Base-by-base conservation (phyloP, 805 yeast genomes). In the Candida lessepsii region DNA sequence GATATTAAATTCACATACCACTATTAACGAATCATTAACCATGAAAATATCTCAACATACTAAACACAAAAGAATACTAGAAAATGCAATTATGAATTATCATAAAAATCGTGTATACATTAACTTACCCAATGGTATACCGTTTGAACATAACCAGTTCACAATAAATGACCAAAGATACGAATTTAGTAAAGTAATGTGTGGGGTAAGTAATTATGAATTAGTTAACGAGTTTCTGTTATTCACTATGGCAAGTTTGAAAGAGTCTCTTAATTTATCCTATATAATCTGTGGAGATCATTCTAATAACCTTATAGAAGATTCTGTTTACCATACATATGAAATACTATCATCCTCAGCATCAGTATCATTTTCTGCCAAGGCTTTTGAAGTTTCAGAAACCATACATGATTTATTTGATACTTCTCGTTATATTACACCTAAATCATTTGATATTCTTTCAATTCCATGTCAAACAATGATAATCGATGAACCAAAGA, bases 41-140 rank as follows among this genome's bases (percentile, higher is more conserved):
- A n/a, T 9, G 3, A 70, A 67, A 44, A 45, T 61, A 27, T 56
- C 58, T 14, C 60, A 57, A 23, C 73, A 70, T 46, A 59, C 57
- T 23, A 51, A 49, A 4, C 61, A 70, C 21, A 60, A 73, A 41
- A 61, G 73, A 46, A 60, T 65, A 8, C 53, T 78, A 28, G 80
- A 78, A 52, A 75, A 76, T 48, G 64, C 76, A 1, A 77, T 78
- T 7, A 53, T 65, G 62, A 55, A 58, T 18, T 53, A 56, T 37
- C 56, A 61, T 36, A 52, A 56, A 0, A 53, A 48, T 29, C 42
- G 71, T 31, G 59, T 61, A 2, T 62, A 57, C 39, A 47, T 54
- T 1, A 47, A 37, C 9, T 16, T 26, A 16, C 37, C 39, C 13
- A 14, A 8, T 2, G 37, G 33, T 21, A 13, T 47, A 17, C 27